Conservation (phyloP, 2,329 filamentous ascomycete species). For the Bipolaris victoriae region DNA sequence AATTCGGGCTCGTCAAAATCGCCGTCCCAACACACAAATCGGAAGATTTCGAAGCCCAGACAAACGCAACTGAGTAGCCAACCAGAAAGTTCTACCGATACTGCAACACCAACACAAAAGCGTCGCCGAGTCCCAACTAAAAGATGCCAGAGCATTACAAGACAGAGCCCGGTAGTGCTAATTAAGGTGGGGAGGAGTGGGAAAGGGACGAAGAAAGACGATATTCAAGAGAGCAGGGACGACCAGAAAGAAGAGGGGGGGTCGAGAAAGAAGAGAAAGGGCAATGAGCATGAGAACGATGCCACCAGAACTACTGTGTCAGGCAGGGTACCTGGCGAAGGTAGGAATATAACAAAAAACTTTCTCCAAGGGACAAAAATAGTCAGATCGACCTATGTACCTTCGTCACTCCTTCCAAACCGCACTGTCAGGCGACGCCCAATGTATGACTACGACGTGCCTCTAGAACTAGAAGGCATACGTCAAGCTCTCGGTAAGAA, state of each 20-base stretch:
- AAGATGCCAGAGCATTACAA: neutral
- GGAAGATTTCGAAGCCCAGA: neutral
- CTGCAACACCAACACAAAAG: neutral
- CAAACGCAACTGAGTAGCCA: neutral
- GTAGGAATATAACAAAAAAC: neutral
- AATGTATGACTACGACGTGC: slow-evolving; percentile 13
- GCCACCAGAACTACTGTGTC: neutral
- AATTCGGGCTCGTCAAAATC: neutral
- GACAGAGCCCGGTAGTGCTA: neutral
- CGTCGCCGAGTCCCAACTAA: neutral
- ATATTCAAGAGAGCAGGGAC: neutral
- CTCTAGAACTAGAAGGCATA: slow-evolving; percentile 15
- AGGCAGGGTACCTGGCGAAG: neutral
- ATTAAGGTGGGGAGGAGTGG: neutral
- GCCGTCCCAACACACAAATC: neutral
- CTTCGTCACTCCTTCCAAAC: too few species aligned
- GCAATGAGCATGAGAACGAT: neutral
- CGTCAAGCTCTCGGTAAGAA: slow-evolving; percentile 18
- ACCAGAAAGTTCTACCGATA: neutral
- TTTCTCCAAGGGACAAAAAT: neutral
- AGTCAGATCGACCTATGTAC: neutral
- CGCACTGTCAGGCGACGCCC: neutral
- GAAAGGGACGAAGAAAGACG: neutral
- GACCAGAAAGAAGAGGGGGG: neutral
- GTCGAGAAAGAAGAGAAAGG: neutral